Conservation (phyloP, 495 filamentous ascomycete species). For the Tricharina praecox region DNA sequence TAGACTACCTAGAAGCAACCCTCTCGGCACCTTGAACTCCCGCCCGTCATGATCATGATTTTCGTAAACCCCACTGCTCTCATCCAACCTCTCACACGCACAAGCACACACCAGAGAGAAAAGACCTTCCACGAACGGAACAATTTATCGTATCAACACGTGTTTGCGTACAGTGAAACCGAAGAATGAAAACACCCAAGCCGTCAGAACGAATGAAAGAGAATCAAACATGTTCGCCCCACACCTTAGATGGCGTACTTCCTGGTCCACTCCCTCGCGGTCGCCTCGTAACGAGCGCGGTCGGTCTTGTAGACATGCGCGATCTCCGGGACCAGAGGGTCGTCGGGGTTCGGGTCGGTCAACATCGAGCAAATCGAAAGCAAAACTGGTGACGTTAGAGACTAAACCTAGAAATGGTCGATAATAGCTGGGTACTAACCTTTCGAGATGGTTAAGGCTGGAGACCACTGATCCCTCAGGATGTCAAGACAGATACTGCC, state of each 20-base stretch:
- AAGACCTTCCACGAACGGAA: too few species aligned
- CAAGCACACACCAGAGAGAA: too few species aligned
- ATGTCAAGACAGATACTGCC: conserved; percentile 98
- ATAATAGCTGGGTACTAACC: conserved; percentile 37
- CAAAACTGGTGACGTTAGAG: conserved; percentile 42
- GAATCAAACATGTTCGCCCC: too few species aligned
- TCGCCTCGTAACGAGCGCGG: conserved; percentile 82
- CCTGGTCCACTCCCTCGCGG: conserved; percentile 93
- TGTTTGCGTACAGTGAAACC: too few species aligned
- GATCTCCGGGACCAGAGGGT: conserved; percentile 95
- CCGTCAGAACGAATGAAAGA: not conserved
- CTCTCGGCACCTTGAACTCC: too few species aligned
- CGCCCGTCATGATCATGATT: too few species aligned
- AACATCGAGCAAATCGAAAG: conserved; percentile 99
- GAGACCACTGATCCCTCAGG: conserved; percentile 96
- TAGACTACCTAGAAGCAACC: too few species aligned
- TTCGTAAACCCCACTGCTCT: too few species aligned
- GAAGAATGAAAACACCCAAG: too few species aligned
- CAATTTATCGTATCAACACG: too few species aligned
- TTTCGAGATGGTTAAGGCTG: conserved; percentile 95
- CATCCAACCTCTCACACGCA: too few species aligned
- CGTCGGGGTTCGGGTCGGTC: conserved; percentile 97
- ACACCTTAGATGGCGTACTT: conserved; percentile 96
- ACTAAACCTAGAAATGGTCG: not conserved
- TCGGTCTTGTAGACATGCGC: conserved; percentile 99